These are phyloP conservation scores for Diaporthe ampelina DNA, from an alignment of 2,329 filamentous ascomycete species.

Conservation along the genomic window DNA sequence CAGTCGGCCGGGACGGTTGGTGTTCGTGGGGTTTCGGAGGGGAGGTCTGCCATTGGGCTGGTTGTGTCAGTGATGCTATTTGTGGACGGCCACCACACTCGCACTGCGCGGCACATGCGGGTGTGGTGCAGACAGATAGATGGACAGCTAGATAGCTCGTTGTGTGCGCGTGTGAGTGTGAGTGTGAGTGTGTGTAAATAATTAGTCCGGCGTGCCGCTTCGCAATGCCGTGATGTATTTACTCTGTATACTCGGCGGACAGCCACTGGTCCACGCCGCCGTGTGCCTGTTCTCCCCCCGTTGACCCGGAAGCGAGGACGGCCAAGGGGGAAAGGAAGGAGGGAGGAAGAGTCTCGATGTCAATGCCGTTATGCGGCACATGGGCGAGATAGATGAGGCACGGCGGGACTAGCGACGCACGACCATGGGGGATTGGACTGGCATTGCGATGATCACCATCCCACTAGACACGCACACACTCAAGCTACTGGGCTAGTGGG, in stretches of 20 bases:
- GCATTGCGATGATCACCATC: background rate
- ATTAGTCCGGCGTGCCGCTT: conserved; percentile 2
- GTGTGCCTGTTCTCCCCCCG: too few relatives aligned
- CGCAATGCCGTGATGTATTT: background rate
- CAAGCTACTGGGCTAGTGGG: background rate
- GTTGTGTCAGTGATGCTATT: background rate
- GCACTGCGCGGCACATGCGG: background rate
- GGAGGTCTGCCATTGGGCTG: background rate
- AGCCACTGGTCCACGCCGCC: background rate
- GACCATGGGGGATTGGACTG: conserved; percentile 5
- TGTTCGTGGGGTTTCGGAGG: background rate
- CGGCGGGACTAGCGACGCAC: conserved; percentile 24
- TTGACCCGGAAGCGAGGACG: conserved; percentile 22
- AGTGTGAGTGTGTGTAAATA: background rate
- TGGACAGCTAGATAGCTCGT: background rate
- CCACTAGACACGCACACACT: background rate
- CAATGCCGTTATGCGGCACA: background rate
- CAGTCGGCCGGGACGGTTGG: background rate
- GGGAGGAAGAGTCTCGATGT: background rate
- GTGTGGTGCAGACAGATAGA: background rate
- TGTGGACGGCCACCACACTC: conserved; percentile 4
- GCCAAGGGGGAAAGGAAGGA: background rate
- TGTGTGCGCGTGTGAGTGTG: background rate
- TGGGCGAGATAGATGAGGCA: conserved; percentile 22
- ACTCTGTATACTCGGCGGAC: background rate